phyloP scores from a whole-genome alignment of 805 yeast genomes.

The Zygoascus ofunaensis region DNA sequence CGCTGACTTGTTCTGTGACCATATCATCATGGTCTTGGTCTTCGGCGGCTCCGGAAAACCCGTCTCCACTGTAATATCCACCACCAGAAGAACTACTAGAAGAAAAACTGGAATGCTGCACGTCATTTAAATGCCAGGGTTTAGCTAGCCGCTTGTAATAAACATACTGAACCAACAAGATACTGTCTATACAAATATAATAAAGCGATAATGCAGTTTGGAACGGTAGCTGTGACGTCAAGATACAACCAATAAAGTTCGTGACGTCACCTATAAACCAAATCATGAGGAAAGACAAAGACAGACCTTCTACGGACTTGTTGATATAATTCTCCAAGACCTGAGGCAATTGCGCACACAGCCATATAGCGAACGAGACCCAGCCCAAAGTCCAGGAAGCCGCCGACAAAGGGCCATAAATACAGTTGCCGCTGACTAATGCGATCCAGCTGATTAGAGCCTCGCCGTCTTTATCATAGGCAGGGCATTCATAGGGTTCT shows the following conservation, averaged over 20 bases:
- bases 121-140: background rate
- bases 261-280: slow-evolving; percentile 61
- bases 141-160: slow-evolving; percentile 37
- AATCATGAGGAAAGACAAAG: slow-evolving; percentile 47
- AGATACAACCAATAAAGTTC: slow-evolving; percentile 57
- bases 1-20: background rate
- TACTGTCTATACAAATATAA: slow-evolving; percentile 61
- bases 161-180: slow-evolving; percentile 61
- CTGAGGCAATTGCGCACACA: slow-evolving; percentile 69
- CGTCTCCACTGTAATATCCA: too few relatives aligned
- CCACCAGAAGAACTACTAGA: background rate
- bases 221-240: slow-evolving; percentile 73
- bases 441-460: slow-evolving; percentile 21
- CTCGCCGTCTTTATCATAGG: slow-evolving; percentile 16
- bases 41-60: too few relatives aligned
- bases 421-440: slow-evolving; percentile 19
- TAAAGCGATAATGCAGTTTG: slow-evolving; percentile 66
- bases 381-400: slow-evolving; percentile 19
- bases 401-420: slow-evolving; percentile 21
- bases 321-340: slow-evolving; percentile 47
- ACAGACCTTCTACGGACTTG: slow-evolving; percentile 60
- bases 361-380: slow-evolving; percentile 42
- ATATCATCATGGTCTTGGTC: background rate
- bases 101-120: background rate
- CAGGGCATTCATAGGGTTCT: slow-evolving; percentile 21